These are phyloP conservation scores for Arthroderma uncinatum DNA, from an alignment of 2,329 filamentous ascomycete genomes.

Conservation along the genomic window DNA sequence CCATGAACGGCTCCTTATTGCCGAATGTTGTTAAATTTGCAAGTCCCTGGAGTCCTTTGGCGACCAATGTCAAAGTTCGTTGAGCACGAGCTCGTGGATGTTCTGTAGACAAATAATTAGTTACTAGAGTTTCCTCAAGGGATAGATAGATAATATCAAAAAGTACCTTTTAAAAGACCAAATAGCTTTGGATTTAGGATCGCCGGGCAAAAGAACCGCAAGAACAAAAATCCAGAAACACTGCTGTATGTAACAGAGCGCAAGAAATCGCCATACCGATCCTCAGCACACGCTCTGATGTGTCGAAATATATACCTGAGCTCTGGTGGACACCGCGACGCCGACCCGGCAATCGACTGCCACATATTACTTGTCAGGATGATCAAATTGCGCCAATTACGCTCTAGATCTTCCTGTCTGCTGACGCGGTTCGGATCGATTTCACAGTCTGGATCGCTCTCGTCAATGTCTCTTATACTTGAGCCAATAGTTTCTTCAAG, in stretches of 20 bases:
- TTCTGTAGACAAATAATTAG: slow-evolving; percentile 43
- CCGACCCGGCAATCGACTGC: slow-evolving; percentile 69
- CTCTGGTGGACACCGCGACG: slow-evolving; percentile 64
- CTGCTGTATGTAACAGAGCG: slow-evolving; percentile 85
- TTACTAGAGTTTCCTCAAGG: neutral
- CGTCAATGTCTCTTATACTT: slow-evolving; percentile 79
- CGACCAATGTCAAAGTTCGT: slow-evolving; percentile 79
- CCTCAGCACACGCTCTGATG: slow-evolving; percentile 81
- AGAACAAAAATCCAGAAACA: slow-evolving; percentile 86
- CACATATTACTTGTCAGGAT: slow-evolving; percentile 71
- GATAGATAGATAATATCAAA: neutral
- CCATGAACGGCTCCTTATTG: slow-evolving; percentile 97
- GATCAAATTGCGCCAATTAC: slow-evolving; percentile 72
- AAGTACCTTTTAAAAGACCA: slow-evolving; percentile 59
- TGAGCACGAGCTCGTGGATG: slow-evolving; percentile 74
- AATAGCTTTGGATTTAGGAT: slow-evolving; percentile 92
- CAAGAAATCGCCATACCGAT: slow-evolving; percentile 85
- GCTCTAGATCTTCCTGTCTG: slow-evolving; percentile 58
- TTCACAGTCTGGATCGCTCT: slow-evolving; percentile 83
- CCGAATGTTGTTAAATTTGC: slow-evolving; percentile 87
- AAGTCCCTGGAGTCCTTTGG: slow-evolving; percentile 81
- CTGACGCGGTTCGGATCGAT: slow-evolving; percentile 76
- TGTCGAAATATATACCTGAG: slow-evolving; percentile 79
- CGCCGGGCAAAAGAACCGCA: slow-evolving; percentile 93
- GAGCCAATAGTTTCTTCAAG: slow-evolving; percentile 76